Percentiles rank a stretch among this genome's conserved stretches.
Conservation (phyloP, 257 asterid genomes). For the Solanum appendiculatum region DNA sequence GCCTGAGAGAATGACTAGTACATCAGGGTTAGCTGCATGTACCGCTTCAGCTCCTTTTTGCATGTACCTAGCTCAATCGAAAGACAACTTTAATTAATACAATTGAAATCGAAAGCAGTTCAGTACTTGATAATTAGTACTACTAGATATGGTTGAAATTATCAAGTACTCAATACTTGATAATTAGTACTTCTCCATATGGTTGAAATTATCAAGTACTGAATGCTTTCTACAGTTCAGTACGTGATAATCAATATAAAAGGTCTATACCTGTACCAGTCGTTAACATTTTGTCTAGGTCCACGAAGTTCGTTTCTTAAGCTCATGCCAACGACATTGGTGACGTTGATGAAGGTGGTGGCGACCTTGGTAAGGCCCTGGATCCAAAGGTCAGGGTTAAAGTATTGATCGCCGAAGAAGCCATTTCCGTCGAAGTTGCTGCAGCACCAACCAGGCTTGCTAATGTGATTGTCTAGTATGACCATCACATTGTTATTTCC, state of each 20-base stretch:
- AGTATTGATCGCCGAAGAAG: constrained; percentile 51
- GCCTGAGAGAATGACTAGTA: constrained; percentile 64
- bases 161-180: background rate
- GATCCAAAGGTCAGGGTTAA: constrained; percentile 53
- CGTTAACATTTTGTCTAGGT: constrained; percentile 16
- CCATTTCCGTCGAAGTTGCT: constrained; percentile 47
- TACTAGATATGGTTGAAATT: background rate
- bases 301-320: constrained; percentile 77
- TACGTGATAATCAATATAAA: background rate
- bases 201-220: too few species aligned
- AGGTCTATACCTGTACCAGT: constrained; percentile 30
- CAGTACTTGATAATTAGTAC: too few species aligned
- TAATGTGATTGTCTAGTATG: constrained; percentile 60
- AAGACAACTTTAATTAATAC: background rate
- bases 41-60: constrained; percentile 41
- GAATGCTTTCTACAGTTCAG: background rate
- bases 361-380: constrained; percentile 40
- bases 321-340: constrained; percentile 65
- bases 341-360: constrained; percentile 16
- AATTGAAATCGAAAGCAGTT: too few species aligned
- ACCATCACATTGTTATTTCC: constrained; percentile 43
- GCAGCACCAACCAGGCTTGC: constrained; percentile 70
- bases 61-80: constrained; percentile 12
- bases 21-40: constrained; percentile 32
- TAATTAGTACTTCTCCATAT: too few species aligned